Evolutionary conservation across 2,329 filamentous ascomycete genomes (phyloP).

Genomic region (Fusarium sp.): DNA sequence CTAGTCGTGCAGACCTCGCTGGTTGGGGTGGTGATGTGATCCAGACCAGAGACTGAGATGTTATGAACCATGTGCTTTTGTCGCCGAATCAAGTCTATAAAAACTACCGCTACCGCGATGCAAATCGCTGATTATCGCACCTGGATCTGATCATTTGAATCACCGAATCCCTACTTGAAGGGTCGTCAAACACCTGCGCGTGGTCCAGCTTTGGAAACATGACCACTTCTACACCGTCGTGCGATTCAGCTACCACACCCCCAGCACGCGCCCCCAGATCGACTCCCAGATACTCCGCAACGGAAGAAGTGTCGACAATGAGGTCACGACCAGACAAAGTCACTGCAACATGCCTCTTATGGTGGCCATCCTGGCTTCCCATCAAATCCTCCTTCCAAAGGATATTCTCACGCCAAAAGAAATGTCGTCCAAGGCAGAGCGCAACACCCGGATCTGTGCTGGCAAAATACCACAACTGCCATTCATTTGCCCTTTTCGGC

Average conservation of each 20-base stretch:
- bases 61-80: background rate
- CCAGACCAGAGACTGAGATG: constrained; percentile 28
- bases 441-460: constrained; percentile 74
- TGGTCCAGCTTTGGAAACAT: constrained; percentile 73
- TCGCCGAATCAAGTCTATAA: background rate
- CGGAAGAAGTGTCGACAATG: constrained; percentile 70
- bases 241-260: constrained; percentile 22
- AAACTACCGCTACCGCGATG: constrained; percentile 9
- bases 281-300: constrained; percentile 65
- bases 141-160: constrained; percentile 46
- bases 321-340: constrained; percentile 69
- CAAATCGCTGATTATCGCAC: constrained; percentile 35
- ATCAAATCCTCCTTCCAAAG: constrained; percentile 75
- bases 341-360: constrained; percentile 61
- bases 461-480: constrained; percentile 77
- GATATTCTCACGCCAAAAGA: constrained; percentile 78
- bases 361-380: constrained; percentile 23
- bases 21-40: constrained; percentile 68
- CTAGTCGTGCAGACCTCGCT: constrained; percentile 70
- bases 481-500: constrained; percentile 71
- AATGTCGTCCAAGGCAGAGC: constrained; percentile 71
- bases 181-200: constrained; percentile 68
- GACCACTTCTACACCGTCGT: constrained; percentile 61
- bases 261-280: constrained; percentile 16
- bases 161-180: constrained; percentile 44